phyloP scores from a whole-genome alignment of 2,329 filamentous ascomycete genomes.

The Ceratocystis smalleyi region DNA sequence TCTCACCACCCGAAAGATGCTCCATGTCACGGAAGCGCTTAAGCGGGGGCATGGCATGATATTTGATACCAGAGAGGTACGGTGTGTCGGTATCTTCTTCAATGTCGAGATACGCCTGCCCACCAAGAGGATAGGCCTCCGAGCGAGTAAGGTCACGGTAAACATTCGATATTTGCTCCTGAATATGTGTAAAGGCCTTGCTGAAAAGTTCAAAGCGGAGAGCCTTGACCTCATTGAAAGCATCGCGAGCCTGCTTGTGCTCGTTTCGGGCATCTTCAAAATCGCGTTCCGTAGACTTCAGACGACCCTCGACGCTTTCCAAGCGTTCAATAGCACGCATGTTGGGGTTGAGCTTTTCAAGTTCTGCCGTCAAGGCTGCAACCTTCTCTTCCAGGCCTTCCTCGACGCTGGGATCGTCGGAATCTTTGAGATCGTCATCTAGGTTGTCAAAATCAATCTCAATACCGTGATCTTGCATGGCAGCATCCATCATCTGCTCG shows the following conservation, averaged over 20 bases:
- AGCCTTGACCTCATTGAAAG: conserved; percentile 67
- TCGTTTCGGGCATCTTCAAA: conserved; percentile 69
- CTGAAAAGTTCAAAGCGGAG: conserved; percentile 83
- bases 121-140: conserved; percentile 82
- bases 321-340: conserved; percentile 89
- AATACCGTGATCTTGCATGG: conserved; percentile 80
- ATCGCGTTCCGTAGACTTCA: conserved; percentile 72
- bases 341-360: conserved; percentile 92
- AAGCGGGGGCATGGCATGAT: conserved; percentile 94
- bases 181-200: conserved; percentile 87
- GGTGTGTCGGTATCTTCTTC: conserved; percentile 90
- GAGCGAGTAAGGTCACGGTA: conserved; percentile 92
- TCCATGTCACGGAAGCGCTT: conserved; percentile 99
- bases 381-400: conserved; percentile 66
- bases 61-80: conserved; percentile 90
- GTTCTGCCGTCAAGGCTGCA: conserved; percentile 53
- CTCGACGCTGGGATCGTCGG: conserved; percentile 55
- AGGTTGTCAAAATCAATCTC: conserved; percentile 71
- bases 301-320: conserved; percentile 66
- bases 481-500: conserved; percentile 45
- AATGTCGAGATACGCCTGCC: conserved; percentile 75
- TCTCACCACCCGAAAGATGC: conserved; percentile 89
- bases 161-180: conserved; percentile 81
- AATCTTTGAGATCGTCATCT: conserved; percentile 67
- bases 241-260: conserved; percentile 61